These are phyloP conservation scores for Pseudozyma flocculosa DNA, from an alignment of 1,284 basidiomycete species.

Conservation along the genomic window DNA sequence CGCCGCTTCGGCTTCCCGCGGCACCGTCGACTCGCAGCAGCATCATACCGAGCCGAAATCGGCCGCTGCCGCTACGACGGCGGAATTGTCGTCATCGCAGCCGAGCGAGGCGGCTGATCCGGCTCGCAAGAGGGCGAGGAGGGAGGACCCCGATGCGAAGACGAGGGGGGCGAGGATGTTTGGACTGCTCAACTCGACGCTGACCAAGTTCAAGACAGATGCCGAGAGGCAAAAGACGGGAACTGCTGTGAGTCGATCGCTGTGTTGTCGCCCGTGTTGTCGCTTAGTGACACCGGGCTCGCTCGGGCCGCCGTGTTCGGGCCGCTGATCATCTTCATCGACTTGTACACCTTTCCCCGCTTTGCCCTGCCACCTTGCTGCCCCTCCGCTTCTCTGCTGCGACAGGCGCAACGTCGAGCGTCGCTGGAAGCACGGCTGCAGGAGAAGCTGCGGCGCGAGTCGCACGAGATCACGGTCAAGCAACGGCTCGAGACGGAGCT, in stretches of 20 bases:
- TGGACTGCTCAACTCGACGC: constrained; percentile 1
- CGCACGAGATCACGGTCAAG: not conserved
- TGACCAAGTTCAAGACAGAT: not conserved
- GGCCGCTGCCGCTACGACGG: too few relatives aligned
- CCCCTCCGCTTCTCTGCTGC: too few relatives aligned
- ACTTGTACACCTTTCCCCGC: too few relatives aligned
- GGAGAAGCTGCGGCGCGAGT: not conserved
- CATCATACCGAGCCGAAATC: not conserved
- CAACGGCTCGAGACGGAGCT: not conserved
- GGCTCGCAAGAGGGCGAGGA: not conserved
- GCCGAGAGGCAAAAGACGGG: not conserved
- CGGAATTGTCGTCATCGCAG: not conserved
- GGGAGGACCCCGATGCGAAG: not conserved
- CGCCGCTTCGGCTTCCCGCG: too few relatives aligned
- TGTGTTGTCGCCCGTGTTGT: not conserved
- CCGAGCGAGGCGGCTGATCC: not conserved
- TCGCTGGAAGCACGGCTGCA: not conserved
- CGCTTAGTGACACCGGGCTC: not conserved
- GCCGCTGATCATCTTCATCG: too few relatives aligned
- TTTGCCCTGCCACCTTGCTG: too few relatives aligned
- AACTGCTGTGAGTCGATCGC: not conserved
- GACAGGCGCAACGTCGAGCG: not conserved
- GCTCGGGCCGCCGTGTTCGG: too few relatives aligned
- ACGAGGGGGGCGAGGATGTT: not conserved
- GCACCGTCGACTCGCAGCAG: too few relatives aligned